Evolutionary conservation across 2,329 filamentous ascomycete species (phyloP).

Genomic region (Trichoderma koningiopsis): DNA sequence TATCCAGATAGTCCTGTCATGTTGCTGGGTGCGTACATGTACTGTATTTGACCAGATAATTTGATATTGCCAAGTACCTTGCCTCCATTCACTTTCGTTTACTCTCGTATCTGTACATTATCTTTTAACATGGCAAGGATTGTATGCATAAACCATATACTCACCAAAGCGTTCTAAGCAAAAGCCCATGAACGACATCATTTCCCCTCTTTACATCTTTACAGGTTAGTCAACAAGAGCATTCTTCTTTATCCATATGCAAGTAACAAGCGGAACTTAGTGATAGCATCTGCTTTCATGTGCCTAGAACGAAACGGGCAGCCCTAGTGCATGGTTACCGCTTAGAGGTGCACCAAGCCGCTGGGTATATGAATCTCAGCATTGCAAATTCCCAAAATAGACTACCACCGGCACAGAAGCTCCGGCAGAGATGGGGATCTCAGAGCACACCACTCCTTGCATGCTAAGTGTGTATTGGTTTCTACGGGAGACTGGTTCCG

Average conservation of each 20-base stretch:
- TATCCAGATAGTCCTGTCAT: neutral
- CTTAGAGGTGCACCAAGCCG: neutral
- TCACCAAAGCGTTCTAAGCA: neutral
- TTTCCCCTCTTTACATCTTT: neutral
- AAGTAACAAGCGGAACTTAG: neutral
- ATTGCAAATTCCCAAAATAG: neutral
- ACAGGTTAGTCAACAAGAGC: neutral
- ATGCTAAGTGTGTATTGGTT: neutral
- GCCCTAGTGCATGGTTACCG: neutral
- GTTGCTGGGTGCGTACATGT: neutral
- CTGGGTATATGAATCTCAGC: neutral
- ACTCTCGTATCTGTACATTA: neutral
- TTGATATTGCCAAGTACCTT: neutral
- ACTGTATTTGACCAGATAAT: neutral
- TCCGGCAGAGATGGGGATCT: slow-evolving; percentile 2
- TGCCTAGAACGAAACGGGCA: neutral
- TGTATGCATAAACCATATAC: neutral
- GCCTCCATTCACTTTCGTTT: too few species aligned
- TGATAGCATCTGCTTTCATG: neutral
- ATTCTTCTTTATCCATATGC: neutral
- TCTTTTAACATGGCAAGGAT: neutral
- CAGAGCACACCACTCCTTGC: neutral
- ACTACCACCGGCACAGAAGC: neutral
- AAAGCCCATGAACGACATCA: neutral
- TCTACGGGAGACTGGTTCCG: neutral